Evolutionary conservation across 306 rosid genomes (phyloP).

Genomic region (Cucurbita moschata): DNA sequence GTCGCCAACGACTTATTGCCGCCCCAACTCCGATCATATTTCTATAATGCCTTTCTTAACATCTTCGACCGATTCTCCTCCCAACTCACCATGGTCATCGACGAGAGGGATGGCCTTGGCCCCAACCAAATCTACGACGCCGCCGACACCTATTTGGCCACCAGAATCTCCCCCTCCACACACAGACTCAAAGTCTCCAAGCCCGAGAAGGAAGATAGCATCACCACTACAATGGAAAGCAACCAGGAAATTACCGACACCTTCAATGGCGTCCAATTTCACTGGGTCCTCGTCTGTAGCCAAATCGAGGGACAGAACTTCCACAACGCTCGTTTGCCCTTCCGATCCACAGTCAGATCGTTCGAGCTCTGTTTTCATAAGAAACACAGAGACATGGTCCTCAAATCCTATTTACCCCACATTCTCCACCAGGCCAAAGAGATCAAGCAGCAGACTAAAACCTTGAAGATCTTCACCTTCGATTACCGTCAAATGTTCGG

Average conservation of each 20-base stretch:
- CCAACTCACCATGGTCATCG: constrained; percentile 41
- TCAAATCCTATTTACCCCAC: constrained; percentile 35
- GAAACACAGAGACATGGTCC: constrained; percentile 38
- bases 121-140: constrained; percentile 50
- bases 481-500: constrained; percentile 16
- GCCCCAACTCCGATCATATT: constrained; percentile 15
- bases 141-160: constrained; percentile 38
- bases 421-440: constrained; percentile 25
- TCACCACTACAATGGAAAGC: constrained; percentile 31
- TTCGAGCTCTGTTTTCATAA: constrained; percentile 40
- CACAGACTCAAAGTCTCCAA: constrained; percentile 32
- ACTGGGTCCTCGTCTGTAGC: constrained; percentile 30
- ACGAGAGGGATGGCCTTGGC: constrained; percentile 50
- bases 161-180: constrained; percentile 34
- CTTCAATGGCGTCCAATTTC: constrained; percentile 33
- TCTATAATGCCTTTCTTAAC: constrained; percentile 12
- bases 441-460: constrained; percentile 29
- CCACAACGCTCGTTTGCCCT: constrained; percentile 11
- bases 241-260: constrained; percentile 23
- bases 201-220: constrained; percentile 21
- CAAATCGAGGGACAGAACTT: constrained; percentile 5
- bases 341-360: constrained; percentile 26
- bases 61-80: constrained; percentile 29
- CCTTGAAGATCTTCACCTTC: constrained; percentile 39
- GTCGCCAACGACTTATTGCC: constrained; percentile 45